Percentiles rank a stretch among this genome's conserved stretches.
These are phyloP conservation scores for Amanita jacksonii DNA, from an alignment of 768 basidiomycete species.

Conservation along the genomic window DNA sequence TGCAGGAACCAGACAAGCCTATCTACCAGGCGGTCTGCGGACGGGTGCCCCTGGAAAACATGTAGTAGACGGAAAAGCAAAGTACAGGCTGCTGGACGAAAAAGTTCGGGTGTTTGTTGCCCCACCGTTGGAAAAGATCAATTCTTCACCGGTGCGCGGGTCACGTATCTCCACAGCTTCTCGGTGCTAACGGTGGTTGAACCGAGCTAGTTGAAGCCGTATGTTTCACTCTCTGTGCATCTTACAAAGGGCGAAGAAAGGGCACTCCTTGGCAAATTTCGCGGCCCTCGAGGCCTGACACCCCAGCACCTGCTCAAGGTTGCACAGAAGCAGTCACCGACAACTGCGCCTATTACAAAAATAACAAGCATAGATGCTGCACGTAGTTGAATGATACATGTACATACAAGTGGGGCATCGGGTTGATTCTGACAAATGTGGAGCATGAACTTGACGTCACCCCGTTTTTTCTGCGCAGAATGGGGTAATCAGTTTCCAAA, in stretches of 20 bases:
- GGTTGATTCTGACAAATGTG: neutral
- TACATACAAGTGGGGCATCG: neutral
- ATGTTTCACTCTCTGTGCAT: constrained; percentile 42
- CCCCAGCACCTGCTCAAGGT: constrained; percentile 34
- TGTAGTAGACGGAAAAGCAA: constrained; percentile 64
- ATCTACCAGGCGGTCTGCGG: constrained; percentile 73
- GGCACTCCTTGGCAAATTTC: constrained; percentile 30
- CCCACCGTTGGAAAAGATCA: constrained; percentile 58
- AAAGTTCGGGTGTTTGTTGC: constrained; percentile 80
- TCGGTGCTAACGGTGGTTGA: neutral
- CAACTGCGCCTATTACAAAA: too few species aligned
- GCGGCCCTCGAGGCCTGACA: constrained; percentile 29
- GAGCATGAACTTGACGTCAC: neutral
- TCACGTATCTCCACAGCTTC: neutral
- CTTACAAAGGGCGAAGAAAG: constrained; percentile 26
- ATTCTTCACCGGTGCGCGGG: constrained; percentile 42
- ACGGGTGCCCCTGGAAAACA: constrained; percentile 88
- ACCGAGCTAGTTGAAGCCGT: constrained; percentile 51
- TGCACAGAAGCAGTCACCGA: constrained; percentile 20
- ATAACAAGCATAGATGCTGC: too few species aligned
- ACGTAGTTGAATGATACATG: too few species aligned
- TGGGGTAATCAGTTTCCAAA: constrained; percentile 3
- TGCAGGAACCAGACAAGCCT: constrained; percentile 74
- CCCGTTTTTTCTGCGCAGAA: too few species aligned
- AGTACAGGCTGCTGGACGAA: constrained; percentile 76